Evolutionary conservation across 2,329 filamentous ascomycete species (phyloP).

Genomic region (Colletotrichum sp.): DNA sequence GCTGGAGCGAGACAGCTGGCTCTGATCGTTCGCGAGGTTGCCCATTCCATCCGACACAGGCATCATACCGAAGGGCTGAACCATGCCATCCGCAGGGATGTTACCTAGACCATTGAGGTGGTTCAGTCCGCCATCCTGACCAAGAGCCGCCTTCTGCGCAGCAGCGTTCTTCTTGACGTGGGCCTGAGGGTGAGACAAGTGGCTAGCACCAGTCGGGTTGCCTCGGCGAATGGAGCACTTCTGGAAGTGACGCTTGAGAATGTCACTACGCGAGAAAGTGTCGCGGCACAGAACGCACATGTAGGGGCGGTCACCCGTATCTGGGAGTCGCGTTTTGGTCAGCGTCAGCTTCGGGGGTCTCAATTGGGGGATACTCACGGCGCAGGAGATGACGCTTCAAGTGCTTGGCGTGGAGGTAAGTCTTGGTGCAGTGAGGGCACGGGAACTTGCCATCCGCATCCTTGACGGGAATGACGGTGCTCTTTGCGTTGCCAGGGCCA

Average conservation of each 20-base stretch:
- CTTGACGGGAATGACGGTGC: conserved; percentile 86
- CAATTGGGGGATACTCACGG: conserved; percentile 70
- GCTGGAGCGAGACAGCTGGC: conserved; percentile 65
- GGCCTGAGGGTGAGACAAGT: conserved; percentile 90
- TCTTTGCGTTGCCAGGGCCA: conserved; percentile 75
- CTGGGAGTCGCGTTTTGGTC: conserved; percentile 49
- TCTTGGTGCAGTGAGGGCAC: conserved; percentile 97
- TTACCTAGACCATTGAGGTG: conserved; percentile 67
- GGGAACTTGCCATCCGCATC: conserved; percentile 98
- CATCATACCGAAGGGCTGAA: conserved; percentile 61
- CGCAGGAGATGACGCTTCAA: conserved; percentile 93
- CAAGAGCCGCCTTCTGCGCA: conserved; percentile 61
- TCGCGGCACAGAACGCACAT: conserved; percentile 98
- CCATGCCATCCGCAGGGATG: conserved; percentile 62
- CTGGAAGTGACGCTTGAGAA: conserved; percentile 98
- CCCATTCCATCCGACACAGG: conserved; percentile 63
- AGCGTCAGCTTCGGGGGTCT: conserved; percentile 12
- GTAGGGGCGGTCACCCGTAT: conserved; percentile 97
- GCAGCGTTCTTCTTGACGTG: conserved; percentile 81
- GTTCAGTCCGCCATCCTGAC: conserved; percentile 59
- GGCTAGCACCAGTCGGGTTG: conserved; percentile 92
- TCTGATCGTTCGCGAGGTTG: conserved; percentile 66
- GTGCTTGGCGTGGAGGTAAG: conserved; percentile 96
- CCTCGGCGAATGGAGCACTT: conserved; percentile 97
- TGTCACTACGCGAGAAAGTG: conserved; percentile 97